Base-by-base conservation (phyloP, 2,329 filamentous ascomycete genomes). In the Trichophyton equinum region DNA sequence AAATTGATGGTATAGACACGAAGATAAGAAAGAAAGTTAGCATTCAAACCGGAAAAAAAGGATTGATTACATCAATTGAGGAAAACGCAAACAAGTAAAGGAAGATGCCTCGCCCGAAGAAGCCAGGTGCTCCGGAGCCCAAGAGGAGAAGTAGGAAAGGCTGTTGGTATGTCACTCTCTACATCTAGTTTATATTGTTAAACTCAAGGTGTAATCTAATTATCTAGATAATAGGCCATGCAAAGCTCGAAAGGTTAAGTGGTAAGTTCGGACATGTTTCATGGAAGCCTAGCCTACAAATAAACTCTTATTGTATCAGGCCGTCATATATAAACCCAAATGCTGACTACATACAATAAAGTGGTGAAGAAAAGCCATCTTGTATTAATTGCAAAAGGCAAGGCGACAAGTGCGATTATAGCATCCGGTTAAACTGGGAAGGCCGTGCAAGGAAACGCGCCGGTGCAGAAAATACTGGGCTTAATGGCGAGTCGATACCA, bases 361-460 rank as follows among this genome's bases (percentile, higher is more conserved):
- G 80, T 74, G 88, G 86, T 64, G 89, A 92, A 72, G 85, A 88
- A 69, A 86, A 86, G 65, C 88, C 89, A 13, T 75, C 73, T 64
- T 92, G 89, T 73, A 68, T 81, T 57, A 91, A 90, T 69, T 92
- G 89, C 72, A 79, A 84, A 67, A 84, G 84, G 63, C 84, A 85
- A 64, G 84, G 85, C 63, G 87, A 90, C 69, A 76, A 77, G 55
- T 94, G 89, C 75, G 88, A 94, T 73, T 92, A 91, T 71, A 88
- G 84, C 67, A 88, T 92, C 67, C 82, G 87, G 36, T 76, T 92
- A 65, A 91, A 91, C 68, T 92, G 89, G 89, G 85, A 87, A 63
- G 87, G 88, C 3, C 81, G 88, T 61, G 79, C 36, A 25, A 65
- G 47, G 56, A 63, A 60, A 49, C 61, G 60, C 46, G 9, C n/a